Evolutionary conservation across 2,329 filamentous ascomycete species (phyloP).

Genomic region (Alternaria ventricosa): DNA sequence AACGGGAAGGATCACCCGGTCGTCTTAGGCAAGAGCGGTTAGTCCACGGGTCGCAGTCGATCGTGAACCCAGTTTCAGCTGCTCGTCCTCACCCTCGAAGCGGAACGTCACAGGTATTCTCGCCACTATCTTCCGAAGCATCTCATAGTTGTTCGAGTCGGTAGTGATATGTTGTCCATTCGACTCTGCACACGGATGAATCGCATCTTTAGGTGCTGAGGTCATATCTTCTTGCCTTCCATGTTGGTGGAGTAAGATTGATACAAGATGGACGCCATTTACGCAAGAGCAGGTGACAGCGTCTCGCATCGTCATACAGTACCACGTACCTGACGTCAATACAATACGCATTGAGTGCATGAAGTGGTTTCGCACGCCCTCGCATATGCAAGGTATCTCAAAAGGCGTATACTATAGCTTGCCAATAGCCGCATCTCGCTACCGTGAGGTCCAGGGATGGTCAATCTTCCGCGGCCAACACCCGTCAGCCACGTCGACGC

Average conservation of each 20-base stretch:
- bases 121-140: not conserved
- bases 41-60: not conserved
- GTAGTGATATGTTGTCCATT: not conserved
- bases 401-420: not conserved
- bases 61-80: not conserved
- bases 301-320: not conserved
- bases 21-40: slow-evolving; percentile 1
- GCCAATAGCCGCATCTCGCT: not conserved
- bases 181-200: not conserved
- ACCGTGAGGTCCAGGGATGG: not conserved
- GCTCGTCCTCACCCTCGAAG: not conserved
- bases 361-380: not conserved
- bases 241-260: not conserved
- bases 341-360: not conserved
- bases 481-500: slow-evolving; percentile 8
- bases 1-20: slow-evolving; percentile 1
- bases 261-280: not conserved
- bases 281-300: not conserved
- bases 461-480: slow-evolving; percentile 1
- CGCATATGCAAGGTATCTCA: not conserved
- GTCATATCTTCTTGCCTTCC: not conserved
- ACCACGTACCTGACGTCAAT: not conserved
- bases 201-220: not conserved
- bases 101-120: not conserved
- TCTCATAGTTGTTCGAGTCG: not conserved